Evolutionary conservation across 441 rosid species (phyloP).

Genomic region (Francoa sonchifolia): DNA sequence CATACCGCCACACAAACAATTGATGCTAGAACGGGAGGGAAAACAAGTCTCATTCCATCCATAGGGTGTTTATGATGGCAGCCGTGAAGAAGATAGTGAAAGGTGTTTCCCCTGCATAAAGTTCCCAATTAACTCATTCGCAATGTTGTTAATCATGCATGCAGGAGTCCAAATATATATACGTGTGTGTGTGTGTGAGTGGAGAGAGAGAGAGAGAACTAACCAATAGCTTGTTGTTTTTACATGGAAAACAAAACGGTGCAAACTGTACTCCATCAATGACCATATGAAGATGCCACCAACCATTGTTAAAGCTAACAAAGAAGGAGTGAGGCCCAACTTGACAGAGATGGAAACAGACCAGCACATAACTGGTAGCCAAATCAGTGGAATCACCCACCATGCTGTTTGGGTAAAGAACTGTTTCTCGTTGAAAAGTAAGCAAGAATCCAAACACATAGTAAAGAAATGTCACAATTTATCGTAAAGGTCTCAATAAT

Average conservation of each 20-base stretch:
- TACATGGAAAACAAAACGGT: slow-evolving; percentile 91
- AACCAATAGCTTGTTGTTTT: slow-evolving; percentile 78
- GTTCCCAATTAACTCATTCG: not conserved
- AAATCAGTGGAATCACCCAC: slow-evolving; percentile 89
- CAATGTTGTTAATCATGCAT: no score
- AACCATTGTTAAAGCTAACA: slow-evolving; percentile 37
- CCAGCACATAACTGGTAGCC: slow-evolving; percentile 86
- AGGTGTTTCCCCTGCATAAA: slow-evolving; percentile 66
- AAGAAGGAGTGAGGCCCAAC: slow-evolving; percentile 49
- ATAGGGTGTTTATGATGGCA: slow-evolving; percentile 99
- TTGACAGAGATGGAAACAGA: slow-evolving; percentile 40
- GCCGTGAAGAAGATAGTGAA: slow-evolving; percentile 93
- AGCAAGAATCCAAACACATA: not conserved
- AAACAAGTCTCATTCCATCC: slow-evolving; percentile 92
- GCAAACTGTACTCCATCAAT: slow-evolving; percentile 69
- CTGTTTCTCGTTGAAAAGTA: no score
- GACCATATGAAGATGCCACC: slow-evolving; percentile 75
- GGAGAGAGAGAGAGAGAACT: slow-evolving; percentile 14
- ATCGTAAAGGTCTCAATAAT: not conserved
- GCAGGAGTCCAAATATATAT: not conserved
- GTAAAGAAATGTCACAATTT: not conserved
- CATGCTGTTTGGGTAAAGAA: slow-evolving; percentile 81
- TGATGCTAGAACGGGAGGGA: slow-evolving; percentile 89
- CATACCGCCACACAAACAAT: slow-evolving; percentile 60
- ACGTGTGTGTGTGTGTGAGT: slow-evolving; percentile 2